Evolutionary conservation across 257 asterid species (phyloP).

Genomic region (Linderniella brevidens): DNA sequence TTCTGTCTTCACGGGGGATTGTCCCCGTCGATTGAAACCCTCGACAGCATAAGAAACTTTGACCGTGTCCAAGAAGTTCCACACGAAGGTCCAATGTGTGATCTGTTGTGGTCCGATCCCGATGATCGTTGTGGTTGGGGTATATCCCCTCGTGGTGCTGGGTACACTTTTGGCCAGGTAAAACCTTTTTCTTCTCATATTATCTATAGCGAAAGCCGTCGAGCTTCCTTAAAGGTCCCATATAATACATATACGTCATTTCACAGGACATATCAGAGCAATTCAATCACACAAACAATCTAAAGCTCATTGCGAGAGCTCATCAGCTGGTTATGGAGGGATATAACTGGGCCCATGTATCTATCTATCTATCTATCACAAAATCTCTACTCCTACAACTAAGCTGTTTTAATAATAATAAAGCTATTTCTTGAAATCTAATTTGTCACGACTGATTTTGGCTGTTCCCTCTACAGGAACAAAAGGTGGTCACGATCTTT

Average conservation of each 20-base stretch:
- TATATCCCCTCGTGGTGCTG: slow-evolving; percentile 83
- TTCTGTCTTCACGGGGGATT: slow-evolving; percentile 74
- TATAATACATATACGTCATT: neutral
- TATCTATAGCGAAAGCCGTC: neutral
- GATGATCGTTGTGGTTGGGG: slow-evolving; percentile 90
- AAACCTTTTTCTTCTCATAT: neutral
- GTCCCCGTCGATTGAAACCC: slow-evolving; percentile 78
- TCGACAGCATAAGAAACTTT: slow-evolving; percentile 56
- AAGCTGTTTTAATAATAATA: too few species aligned
- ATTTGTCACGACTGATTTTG: too few species aligned
- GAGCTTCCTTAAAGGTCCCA: too few species aligned
- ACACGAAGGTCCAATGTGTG: slow-evolving; percentile 83
- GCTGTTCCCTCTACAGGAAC: slow-evolving; percentile 28
- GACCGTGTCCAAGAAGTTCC: slow-evolving; percentile 86
- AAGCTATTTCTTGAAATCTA: too few species aligned
- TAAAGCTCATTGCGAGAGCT: slow-evolving; percentile 77
- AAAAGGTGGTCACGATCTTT: slow-evolving; percentile 66
- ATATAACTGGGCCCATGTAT: slow-evolving; percentile 75
- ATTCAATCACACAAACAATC: slow-evolving; percentile 51
- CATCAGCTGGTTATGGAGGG: slow-evolving; percentile 91
- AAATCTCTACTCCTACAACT: too few species aligned
- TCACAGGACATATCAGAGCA: slow-evolving; percentile 69
- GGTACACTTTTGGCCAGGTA: slow-evolving; percentile 78
- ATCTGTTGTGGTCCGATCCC: slow-evolving; percentile 75
- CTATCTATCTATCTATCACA: too few species aligned